Conservation (phyloP, 2,329 filamentous ascomycete genomes). For the Colletotrichum lini region DNA sequence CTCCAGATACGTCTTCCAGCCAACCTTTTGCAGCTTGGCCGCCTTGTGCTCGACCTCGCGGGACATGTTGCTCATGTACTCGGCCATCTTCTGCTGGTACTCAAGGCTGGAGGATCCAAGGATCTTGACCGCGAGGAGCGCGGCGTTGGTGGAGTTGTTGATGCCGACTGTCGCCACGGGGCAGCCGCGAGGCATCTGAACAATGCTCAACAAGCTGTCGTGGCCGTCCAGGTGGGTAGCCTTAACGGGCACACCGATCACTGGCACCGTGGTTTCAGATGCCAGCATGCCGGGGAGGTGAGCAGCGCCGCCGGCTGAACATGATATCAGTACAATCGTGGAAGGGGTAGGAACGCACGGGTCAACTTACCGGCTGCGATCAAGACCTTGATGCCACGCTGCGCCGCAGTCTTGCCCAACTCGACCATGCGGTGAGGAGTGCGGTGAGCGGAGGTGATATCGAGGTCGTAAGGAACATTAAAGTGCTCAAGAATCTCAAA, state of each 20-base stretch:
- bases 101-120: conserved; percentile 70
- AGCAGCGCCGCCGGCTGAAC: conserved; percentile 77
- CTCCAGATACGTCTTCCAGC: conserved; percentile 68
- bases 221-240: conserved; percentile 80
- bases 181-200: conserved; percentile 83
- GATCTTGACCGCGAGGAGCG: conserved; percentile 78
- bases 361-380: conserved; percentile 70
- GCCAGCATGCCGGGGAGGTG: conserved; percentile 83
- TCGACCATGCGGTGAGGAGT: conserved; percentile 80
- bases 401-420: conserved; percentile 74
- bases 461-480: conserved; percentile 78
- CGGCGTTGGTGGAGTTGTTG: conserved; percentile 85
- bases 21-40: conserved; percentile 66
- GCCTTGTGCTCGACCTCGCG: conserved; percentile 77
- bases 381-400: conserved; percentile 78
- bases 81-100: conserved; percentile 70
- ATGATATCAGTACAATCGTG: background rate
- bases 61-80: conserved; percentile 75
- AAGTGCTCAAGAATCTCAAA: conserved; percentile 79
- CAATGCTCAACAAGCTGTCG: conserved; percentile 80
- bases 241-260: conserved; percentile 84
- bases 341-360: background rate
- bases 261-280: conserved; percentile 78
- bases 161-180: conserved; percentile 84
- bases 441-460: conserved; percentile 85